Evolutionary conservation across 768 basidiomycete species (phyloP).

Genomic region (Hortiboletus flavorubellus): DNA sequence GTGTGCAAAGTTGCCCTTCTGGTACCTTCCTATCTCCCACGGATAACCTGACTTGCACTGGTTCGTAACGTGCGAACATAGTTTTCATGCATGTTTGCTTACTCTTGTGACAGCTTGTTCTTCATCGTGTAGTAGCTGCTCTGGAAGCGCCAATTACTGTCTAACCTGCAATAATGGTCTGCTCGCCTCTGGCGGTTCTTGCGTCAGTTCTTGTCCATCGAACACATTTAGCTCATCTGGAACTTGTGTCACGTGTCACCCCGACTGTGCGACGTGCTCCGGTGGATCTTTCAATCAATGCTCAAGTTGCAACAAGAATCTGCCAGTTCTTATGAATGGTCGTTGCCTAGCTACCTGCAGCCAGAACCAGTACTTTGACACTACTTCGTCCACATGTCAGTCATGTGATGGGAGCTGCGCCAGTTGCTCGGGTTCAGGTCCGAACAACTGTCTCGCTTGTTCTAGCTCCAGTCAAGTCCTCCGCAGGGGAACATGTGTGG

Average conservation of each 20-base stretch:
- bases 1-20: constrained; percentile 66
- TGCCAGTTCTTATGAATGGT: constrained; percentile 72
- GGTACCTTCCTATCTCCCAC: constrained; percentile 69
- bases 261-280: constrained; percentile 82
- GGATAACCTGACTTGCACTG: constrained; percentile 70
- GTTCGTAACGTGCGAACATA: constrained; percentile 40
- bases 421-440: constrained; percentile 69
- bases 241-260: constrained; percentile 73
- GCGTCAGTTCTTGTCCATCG: constrained; percentile 71
- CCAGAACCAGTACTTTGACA: constrained; percentile 70
- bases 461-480: constrained; percentile 59
- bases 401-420: constrained; percentile 75
- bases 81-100: neutral
- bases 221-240: constrained; percentile 64
- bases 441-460: constrained; percentile 71
- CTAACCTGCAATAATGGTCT: constrained; percentile 65
- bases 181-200: constrained; percentile 70
- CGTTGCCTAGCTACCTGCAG: constrained; percentile 78
- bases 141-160: constrained; percentile 65
- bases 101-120: constrained; percentile 51
- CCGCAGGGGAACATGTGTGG: constrained; percentile 58
- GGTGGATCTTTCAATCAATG: constrained; percentile 81
- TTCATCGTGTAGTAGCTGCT: constrained; percentile 71
- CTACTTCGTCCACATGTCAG: constrained; percentile 58
- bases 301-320: constrained; percentile 59